These are phyloP conservation scores for Nicotiana sylvestris DNA, from an alignment of 257 asterid genomes.

Conservation along the genomic window DNA sequence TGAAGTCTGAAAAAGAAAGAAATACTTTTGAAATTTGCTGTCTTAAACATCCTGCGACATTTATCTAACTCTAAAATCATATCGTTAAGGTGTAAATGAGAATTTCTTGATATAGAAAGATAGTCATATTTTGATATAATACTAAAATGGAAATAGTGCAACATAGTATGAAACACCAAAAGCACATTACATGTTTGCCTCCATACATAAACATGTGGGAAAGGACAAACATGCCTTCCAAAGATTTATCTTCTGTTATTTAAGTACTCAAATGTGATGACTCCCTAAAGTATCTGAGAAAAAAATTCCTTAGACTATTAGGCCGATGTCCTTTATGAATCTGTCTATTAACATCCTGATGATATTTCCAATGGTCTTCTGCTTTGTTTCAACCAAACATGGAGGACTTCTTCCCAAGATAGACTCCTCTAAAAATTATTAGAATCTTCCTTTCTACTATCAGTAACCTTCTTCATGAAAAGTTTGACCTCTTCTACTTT, in stretches of 20 bases:
- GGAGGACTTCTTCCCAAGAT: neutral
- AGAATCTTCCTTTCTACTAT: neutral
- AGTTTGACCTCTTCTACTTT: neutral
- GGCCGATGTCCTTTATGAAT: neutral
- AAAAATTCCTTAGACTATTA: neutral
- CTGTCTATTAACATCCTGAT: slow-evolving; percentile 22
- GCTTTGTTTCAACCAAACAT: slow-evolving; percentile 1
- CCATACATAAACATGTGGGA: neutral
- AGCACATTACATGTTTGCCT: slow-evolving; percentile 10
- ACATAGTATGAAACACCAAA: too few relatives aligned
- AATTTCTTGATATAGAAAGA: too few relatives aligned
- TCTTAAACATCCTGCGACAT: too few relatives aligned
- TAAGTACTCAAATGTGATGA: neutral
- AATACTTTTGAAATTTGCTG: too few relatives aligned
- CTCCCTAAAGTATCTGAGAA: neutral
- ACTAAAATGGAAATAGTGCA: too few relatives aligned
- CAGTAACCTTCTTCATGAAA: neutral
- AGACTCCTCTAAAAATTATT: neutral
- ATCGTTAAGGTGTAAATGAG: too few relatives aligned
- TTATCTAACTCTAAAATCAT: too few relatives aligned
- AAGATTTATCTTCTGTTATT: neutral
- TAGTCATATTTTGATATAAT: too few relatives aligned
- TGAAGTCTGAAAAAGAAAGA: too few relatives aligned
- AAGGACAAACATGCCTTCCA: slow-evolving; percentile 1
- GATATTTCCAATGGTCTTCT: slow-evolving; percentile 37